Base-by-base conservation (phyloP, 129 eudicot genomes). In the Rutidosis leptorrhynchoides region DNA sequence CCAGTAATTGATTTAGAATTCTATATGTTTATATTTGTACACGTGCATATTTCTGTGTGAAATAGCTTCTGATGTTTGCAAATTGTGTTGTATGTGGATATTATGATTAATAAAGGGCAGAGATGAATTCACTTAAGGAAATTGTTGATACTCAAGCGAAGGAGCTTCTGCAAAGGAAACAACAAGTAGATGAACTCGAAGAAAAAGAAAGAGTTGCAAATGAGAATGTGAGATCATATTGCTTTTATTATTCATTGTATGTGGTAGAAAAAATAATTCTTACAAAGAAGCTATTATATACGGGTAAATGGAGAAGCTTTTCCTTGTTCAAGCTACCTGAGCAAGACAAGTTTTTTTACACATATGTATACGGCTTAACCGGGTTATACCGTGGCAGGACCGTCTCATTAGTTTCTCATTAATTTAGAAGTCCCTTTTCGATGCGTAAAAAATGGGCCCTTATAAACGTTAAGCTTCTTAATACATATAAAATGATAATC, bases 131-230 rank as follows among this genome's bases (percentile, higher is more conserved):
- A 70, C 88, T 84, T 42, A 84, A 75, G 80, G 84, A 89, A 57
- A 89, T 73, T 40, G 87, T 79, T 57, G 99, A 82, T 54, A 76
- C 87, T 73, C 96, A 85, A 77, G 51, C 84, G 28, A 82, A 80
- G 82, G 99, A 93, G 78, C 93, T 88, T 69, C 48, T 45, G 53
- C 88, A 78, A 64, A 80, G 79, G 80, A 84, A 86, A 73, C 95
- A 82, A 63, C 77, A 75, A 20, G 72, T 86, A 21, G 90, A 86
- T 77, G 96, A 89, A 83, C 95, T 93, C 26, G 93, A 93, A 61
- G 92, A 82, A 85, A 89, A 84, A 80, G 95, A 89, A 73, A 83
- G 95, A 77, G 75, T 86, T 65, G 99, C 99, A 53, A 89, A 80
- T 82, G 96, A 86, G 74, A 93, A 86, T 71, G 96, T 93, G 63